Evolutionary conservation across 2,329 filamentous ascomycete genomes (phyloP).

Genomic region (Ophidiomyces ophidiicola): DNA sequence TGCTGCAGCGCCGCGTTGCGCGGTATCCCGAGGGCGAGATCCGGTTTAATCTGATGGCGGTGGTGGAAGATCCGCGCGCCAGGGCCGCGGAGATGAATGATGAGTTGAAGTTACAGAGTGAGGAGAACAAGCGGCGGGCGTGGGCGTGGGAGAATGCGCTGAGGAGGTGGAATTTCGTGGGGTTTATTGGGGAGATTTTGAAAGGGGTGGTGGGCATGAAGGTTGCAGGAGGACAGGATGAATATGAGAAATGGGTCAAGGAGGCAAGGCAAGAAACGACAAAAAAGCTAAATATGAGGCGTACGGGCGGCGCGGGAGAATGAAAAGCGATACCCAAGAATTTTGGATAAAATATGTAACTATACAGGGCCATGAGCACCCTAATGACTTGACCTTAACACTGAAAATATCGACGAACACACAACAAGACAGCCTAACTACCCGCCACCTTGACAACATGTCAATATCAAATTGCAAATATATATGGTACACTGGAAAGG

Average conservation of each 20-base stretch:
- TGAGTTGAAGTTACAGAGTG: slow-evolving; percentile 59
- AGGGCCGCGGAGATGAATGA: slow-evolving; percentile 74
- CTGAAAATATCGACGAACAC: too few species aligned
- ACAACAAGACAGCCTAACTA: too few species aligned
- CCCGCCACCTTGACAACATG: too few species aligned
- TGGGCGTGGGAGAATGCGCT: slow-evolving; percentile 96
- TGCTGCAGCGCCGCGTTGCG: slow-evolving; percentile 69
- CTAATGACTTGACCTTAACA: too few species aligned
- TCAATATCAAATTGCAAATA: too few species aligned
- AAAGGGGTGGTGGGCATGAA: slow-evolving; percentile 73
- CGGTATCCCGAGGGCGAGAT: slow-evolving; percentile 82
- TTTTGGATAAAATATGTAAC: background rate
- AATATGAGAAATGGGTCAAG: slow-evolving; percentile 71
- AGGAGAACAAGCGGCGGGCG: slow-evolving; percentile 69
- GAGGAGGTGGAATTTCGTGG: slow-evolving; percentile 87
- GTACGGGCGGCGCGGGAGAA: slow-evolving; percentile 11
- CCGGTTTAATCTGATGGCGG: slow-evolving; percentile 87
- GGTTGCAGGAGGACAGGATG: slow-evolving; percentile 51
- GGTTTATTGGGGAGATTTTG: slow-evolving; percentile 79
- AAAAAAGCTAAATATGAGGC: slow-evolving; percentile 28
- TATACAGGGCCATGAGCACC: too few species aligned
- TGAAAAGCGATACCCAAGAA: background rate
- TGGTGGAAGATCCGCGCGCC: slow-evolving; percentile 70
- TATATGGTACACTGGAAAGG: too few species aligned
- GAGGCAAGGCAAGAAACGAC: slow-evolving; percentile 42